These are phyloP conservation scores for Metschnikowia lochheadii DNA, from an alignment of 805 yeast genomes.

Conservation along the genomic window DNA sequence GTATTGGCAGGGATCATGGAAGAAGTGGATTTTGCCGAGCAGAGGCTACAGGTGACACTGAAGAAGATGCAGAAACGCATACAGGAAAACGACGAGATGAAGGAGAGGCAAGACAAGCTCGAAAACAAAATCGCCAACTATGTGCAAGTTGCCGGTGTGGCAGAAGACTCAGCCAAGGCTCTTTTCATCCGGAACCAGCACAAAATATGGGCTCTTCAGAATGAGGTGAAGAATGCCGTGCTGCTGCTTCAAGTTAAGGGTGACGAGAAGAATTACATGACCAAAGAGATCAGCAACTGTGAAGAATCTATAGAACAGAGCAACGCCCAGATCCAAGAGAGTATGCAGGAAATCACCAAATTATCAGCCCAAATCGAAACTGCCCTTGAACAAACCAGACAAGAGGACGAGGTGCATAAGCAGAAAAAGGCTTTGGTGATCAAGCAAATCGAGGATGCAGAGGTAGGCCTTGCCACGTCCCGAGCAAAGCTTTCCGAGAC, in stretches of 20 bases:
- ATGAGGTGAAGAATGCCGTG: constrained; percentile 41
- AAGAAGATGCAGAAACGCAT: constrained; percentile 27
- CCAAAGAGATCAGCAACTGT: constrained; percentile 54
- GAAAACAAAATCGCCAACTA: constrained; percentile 27
- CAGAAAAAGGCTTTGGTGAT: constrained; percentile 15
- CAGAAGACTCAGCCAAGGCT: constrained; percentile 16
- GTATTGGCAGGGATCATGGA: constrained; percentile 44
- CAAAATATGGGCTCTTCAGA: constrained; percentile 43
- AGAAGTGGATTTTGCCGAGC: constrained; percentile 43
- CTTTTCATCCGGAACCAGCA: constrained; percentile 35
- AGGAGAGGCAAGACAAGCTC: constrained; percentile 23
- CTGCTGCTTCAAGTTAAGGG: constrained; percentile 42
- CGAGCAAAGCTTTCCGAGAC: constrained; percentile 29
- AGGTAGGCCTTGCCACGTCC: constrained; percentile 21
- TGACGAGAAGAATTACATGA: constrained; percentile 64
- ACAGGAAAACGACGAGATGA: constrained; percentile 27
- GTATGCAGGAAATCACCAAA: constrained; percentile 18
- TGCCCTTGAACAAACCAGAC: constrained; percentile 20
- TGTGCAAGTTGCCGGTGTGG: constrained; percentile 20
- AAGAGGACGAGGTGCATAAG: constrained; percentile 20
- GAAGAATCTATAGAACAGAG: constrained; percentile 46
- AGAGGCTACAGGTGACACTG: constrained; percentile 32
- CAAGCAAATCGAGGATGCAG: constrained; percentile 23
- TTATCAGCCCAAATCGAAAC: constrained; percentile 20
- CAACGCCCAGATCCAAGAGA: constrained; percentile 23